Conservation (phyloP, 2,329 filamentous ascomycete genomes). For the Aureobasidium sp. region DNA sequence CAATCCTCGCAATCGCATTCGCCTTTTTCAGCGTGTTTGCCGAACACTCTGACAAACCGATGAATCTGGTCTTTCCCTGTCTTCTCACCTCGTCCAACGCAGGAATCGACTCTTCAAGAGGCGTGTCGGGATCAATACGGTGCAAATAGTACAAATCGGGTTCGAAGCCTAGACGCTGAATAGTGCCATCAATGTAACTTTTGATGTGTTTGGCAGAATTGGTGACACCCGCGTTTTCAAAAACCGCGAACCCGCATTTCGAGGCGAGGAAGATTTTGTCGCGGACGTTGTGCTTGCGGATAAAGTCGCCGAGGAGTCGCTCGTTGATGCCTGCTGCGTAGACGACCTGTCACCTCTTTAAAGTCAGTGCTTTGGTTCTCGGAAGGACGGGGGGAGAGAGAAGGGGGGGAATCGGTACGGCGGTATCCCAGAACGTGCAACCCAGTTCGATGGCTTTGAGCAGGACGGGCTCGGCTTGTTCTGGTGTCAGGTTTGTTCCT, state of each 20-base stretch:
- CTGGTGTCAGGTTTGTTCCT: slow-evolving; percentile 37
- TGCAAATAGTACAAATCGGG: slow-evolving; percentile 40
- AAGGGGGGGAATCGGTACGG: slow-evolving; percentile 13
- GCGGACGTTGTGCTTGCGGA: slow-evolving; percentile 44
- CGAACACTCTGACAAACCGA: slow-evolving; percentile 45
- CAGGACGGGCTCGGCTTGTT: slow-evolving; percentile 44
- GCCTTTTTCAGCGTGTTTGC: slow-evolving; percentile 44
- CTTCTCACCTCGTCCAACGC: slow-evolving; percentile 42
- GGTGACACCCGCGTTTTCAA: slow-evolving; percentile 33
- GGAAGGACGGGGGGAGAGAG: no score
- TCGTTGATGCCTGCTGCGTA: slow-evolving; percentile 45
- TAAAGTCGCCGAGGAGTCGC: slow-evolving; percentile 45
- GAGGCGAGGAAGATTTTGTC: slow-evolving; percentile 47
- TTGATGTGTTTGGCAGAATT: slow-evolving; percentile 44
- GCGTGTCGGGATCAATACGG: slow-evolving; percentile 37
- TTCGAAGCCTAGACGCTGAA: slow-evolving; percentile 42
- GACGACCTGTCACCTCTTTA: slow-evolving; percentile 32
- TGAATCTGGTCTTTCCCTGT: slow-evolving; percentile 44
- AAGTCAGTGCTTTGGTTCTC: no score
- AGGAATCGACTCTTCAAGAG: slow-evolving; percentile 42
- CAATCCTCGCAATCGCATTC: slow-evolving; percentile 38
- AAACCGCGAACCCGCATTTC: slow-evolving; percentile 41
- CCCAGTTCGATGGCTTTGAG: slow-evolving; percentile 39
- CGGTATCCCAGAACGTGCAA: slow-evolving; percentile 27
- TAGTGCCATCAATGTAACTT: slow-evolving; percentile 44